phyloP scores from a whole-genome alignment of 1,139 yeast species.

The Yamadazyma jaroonii region DNA sequence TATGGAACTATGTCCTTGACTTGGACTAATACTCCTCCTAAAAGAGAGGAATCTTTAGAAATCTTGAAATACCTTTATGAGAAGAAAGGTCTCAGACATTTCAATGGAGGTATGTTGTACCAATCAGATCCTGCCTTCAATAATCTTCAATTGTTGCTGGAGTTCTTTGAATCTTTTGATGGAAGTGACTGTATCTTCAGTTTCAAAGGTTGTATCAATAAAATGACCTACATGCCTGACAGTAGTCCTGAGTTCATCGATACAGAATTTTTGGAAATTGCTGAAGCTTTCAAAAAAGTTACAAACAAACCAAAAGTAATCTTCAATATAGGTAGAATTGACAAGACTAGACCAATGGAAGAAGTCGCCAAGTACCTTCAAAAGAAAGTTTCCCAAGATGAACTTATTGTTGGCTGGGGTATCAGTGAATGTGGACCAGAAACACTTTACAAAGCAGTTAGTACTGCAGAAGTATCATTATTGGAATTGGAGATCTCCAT shows the following conservation, averaged over 20 bases:
- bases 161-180: conserved; percentile 35
- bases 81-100: conserved; percentile 48
- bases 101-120: conserved; percentile 78
- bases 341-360: conserved; percentile 44
- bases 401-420: conserved; percentile 63
- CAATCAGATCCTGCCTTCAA: conserved; percentile 50
- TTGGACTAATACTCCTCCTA: conserved; percentile 46
- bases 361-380: conserved; percentile 49
- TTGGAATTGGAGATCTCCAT: conserved; percentile 78
- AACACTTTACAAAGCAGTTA: conserved; percentile 54
- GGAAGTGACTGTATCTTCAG: conserved; percentile 51
- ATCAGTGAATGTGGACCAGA: conserved; percentile 67
- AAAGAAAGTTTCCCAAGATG: conserved; percentile 50
- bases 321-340: conserved; percentile 71
- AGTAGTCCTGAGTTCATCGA: conserved; percentile 47
- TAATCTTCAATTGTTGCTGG: conserved; percentile 41
- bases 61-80: conserved; percentile 42
- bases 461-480: conserved; percentile 50
- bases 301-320: conserved; percentile 45
- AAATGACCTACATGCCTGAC: conserved; percentile 33
- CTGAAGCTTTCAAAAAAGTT: conserved; percentile 36
- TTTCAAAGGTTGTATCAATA: conserved; percentile 60
- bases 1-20: conserved; percentile 66
- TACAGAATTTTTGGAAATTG: conserved; percentile 47
- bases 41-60: conserved; percentile 45